These are phyloP conservation scores for Metschnikowia similis DNA, from an alignment of 805 yeast genomes.

Conservation along the genomic window DNA sequence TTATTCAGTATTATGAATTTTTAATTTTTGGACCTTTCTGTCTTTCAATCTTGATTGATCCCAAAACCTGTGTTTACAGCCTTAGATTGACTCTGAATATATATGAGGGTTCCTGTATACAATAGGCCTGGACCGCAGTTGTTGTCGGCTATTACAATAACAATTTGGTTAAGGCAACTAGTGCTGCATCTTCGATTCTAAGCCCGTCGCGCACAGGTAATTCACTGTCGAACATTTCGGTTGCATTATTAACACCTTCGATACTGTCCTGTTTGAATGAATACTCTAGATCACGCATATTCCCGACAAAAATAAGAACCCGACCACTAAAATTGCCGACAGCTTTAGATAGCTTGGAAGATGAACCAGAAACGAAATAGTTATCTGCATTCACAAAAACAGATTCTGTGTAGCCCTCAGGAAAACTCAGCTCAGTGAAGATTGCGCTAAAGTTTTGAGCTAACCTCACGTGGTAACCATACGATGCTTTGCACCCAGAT, in stretches of 20 bases:
- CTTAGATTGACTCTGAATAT: too few relatives aligned
- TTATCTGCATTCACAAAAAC: slow-evolving; percentile 66
- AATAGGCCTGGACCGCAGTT: slow-evolving; percentile 1
- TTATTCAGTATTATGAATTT: not conserved
- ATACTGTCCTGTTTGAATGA: slow-evolving; percentile 54
- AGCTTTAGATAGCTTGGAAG: slow-evolving; percentile 21
- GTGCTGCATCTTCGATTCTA: slow-evolving; percentile 66
- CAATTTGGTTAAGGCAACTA: slow-evolving; percentile 34
- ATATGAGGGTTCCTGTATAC: not conserved
- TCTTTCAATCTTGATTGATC: too few relatives aligned
- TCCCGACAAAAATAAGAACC: slow-evolving; percentile 58
- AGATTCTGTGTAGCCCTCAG: slow-evolving; percentile 65
- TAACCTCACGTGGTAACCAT: slow-evolving; percentile 72
- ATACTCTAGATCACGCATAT: slow-evolving; percentile 50
- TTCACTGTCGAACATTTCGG: slow-evolving; percentile 68
- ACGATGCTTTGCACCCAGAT: slow-evolving; percentile 55
- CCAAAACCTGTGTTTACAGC: too few relatives aligned
- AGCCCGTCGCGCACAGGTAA: slow-evolving; percentile 50
- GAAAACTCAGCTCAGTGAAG: slow-evolving; percentile 64
- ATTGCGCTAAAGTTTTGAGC: slow-evolving; percentile 57
- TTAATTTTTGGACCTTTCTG: too few relatives aligned
- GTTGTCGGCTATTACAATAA: not conserved
- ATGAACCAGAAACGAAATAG: slow-evolving; percentile 38
- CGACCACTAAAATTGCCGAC: slow-evolving; percentile 18
- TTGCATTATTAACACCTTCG: slow-evolving; percentile 49